Evolutionary conservation across 192 early-diverging fungal genomes (phyloP), one percentile per base, ranked within the genome.

Genomic region (Entomortierella beljakovae): DNA sequence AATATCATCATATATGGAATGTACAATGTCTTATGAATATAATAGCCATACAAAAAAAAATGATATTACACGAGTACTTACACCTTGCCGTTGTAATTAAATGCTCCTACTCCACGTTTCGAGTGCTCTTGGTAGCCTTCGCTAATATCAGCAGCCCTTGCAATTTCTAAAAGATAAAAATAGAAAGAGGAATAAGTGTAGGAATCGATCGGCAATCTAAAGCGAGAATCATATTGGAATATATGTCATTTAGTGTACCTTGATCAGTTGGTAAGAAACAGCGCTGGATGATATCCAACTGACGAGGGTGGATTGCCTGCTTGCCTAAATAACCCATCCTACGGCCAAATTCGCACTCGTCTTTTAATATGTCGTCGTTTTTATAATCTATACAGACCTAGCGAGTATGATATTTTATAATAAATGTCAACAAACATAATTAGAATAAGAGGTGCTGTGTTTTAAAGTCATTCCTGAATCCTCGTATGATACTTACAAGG

Each of bases 301-400:
- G 97, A 9, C 84, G 83, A 46, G 97, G 97, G 70, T 98, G 97
- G 57, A 98, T 95, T 6, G 95, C 95, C 80, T 98, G 97, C 84
- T 98, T 98, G 52, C 97, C 97, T 20, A 94, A 90, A 83, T 96
- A 98, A 8, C 97, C 97, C 92, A 96, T 96, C 60, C 91, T 86
- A 10, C 92, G 88, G 2, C 94, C 97, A 80, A 97, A 95, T 23
- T 70, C 71, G 57, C 94, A 92, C 82, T 98, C 97, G 56, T 95
- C 95, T 23, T 66, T 79, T 81, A 95, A 65, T 53, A 92, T 85
- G 1, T 83, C 81, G 16, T 80, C 65, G 81, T 90, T 84, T 55
- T 93, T 88, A 66, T 94, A 97, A 77, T 98, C 95, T 70, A 96
- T 90, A 65, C 95, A 96, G 22, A 98, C 92, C 86, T 87, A 15